Percentiles rank a stretch among this genome's conserved stretches.
phyloP scores from a whole-genome alignment of 2,329 filamentous ascomycete species.

The Talaromyces sp. region DNA sequence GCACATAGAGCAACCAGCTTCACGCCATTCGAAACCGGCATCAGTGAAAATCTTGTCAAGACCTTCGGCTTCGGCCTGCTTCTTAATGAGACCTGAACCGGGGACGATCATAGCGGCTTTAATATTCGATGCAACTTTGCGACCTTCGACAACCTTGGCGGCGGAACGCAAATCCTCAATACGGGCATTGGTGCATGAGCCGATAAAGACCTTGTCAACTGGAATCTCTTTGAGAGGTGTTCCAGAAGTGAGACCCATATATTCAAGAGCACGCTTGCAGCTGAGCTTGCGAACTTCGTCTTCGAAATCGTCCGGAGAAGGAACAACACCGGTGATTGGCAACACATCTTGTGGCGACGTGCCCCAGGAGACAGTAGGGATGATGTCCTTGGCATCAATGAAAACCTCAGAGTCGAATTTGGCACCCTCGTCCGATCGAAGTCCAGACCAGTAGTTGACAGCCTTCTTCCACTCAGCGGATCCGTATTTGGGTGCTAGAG shows the following conservation, averaged over 20 bases:
- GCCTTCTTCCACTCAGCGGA: slow-evolving; percentile 89
- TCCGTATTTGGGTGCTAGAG: slow-evolving; percentile 79
- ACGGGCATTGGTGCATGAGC: slow-evolving; percentile 94
- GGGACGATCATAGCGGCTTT: slow-evolving; percentile 96
- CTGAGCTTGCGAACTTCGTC: slow-evolving; percentile 75
- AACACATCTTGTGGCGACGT: slow-evolving; percentile 94
- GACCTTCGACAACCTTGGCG: slow-evolving; percentile 79
- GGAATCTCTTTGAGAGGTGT: slow-evolving; percentile 88
- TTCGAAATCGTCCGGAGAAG: slow-evolving; percentile 81
- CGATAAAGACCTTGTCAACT: slow-evolving; percentile 96
- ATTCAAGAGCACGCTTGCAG: slow-evolving; percentile 79
- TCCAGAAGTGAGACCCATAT: slow-evolving; percentile 88
- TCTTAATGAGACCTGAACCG: slow-evolving; percentile 90
- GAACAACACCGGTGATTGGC: slow-evolving; percentile 88
- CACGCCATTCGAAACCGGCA: slow-evolving; percentile 95
- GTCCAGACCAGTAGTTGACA: slow-evolving; percentile 77
- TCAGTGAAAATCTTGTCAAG: slow-evolving; percentile 89
- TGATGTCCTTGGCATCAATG: slow-evolving; percentile 88
- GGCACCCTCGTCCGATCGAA: slow-evolving; percentile 82
- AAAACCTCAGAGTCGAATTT: slow-evolving; percentile 86
- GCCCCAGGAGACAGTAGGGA: slow-evolving; percentile 93
- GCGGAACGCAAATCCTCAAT: slow-evolving; percentile 93
- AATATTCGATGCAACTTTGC: slow-evolving; percentile 80
- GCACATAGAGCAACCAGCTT: slow-evolving; percentile 98
- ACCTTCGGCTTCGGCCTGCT: slow-evolving; percentile 84